phyloP scores from a whole-genome alignment of 2,329 filamentous ascomycete species.

The Cladosporium sp. region DNA sequence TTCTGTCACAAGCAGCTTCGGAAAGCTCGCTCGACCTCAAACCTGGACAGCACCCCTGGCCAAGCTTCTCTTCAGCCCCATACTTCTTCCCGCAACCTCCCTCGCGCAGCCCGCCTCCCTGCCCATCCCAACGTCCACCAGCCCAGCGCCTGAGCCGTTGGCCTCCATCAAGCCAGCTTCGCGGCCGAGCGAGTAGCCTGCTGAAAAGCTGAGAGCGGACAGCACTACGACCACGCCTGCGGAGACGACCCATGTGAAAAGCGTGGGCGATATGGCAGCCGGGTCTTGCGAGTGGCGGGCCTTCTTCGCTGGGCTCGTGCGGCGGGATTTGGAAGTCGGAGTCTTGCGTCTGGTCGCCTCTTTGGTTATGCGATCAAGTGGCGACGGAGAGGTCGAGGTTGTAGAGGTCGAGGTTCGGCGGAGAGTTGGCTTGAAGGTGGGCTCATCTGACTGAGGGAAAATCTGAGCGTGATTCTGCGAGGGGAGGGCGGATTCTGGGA shows the following conservation, averaged over 20 bases:
- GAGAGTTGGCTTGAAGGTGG: slow-evolving; percentile 32
- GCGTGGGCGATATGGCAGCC: slow-evolving; percentile 48
- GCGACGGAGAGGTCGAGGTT: slow-evolving; percentile 23
- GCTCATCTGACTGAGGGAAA: slow-evolving; percentile 20
- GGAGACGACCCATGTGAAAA: slow-evolving; percentile 61
- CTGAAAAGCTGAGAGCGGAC: slow-evolving; percentile 58
- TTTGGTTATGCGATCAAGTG: slow-evolving; percentile 5
- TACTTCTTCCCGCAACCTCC: slow-evolving; percentile 26
- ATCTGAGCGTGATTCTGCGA: slow-evolving; percentile 21
- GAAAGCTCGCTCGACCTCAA: slow-evolving; percentile 11
- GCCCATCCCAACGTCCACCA: slow-evolving; percentile 18
- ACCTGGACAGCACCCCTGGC: slow-evolving; percentile 27
- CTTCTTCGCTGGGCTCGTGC: slow-evolving; percentile 37
- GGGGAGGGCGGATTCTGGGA: slow-evolving; percentile 51
- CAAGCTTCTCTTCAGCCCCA: slow-evolving; percentile 28
- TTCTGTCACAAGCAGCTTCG: no score
- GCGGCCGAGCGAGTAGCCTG: slow-evolving; percentile 56
- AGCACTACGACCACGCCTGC: slow-evolving; percentile 60
- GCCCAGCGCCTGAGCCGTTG: slow-evolving; percentile 14
- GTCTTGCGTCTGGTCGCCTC: slow-evolving; percentile 38
- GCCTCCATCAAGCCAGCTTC: slow-evolving; percentile 52
- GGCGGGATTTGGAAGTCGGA: slow-evolving; percentile 24
- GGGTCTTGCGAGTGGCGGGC: slow-evolving; percentile 31
- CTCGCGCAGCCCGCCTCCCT: slow-evolving; percentile 23
- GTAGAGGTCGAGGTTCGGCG: slow-evolving; percentile 26